Base-by-base conservation (phyloP, 192 early-diverging fungal genomes). In the Mortierella claussenii region DNA sequence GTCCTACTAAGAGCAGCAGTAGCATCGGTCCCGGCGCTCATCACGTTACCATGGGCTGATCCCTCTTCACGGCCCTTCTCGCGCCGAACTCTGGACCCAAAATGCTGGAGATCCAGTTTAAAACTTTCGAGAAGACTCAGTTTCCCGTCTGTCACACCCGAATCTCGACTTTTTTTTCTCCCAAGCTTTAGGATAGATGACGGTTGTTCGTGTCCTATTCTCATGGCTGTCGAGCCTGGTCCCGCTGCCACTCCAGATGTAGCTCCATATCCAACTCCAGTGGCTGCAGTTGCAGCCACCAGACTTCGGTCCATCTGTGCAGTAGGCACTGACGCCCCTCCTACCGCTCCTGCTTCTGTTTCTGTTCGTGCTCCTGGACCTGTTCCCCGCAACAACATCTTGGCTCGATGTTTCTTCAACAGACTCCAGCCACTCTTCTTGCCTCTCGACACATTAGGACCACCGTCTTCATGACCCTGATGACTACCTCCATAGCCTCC, bases 371-470 rank as follows among this genome's bases (percentile, higher is more conserved):
- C 15, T 1, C 52, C 32, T 1, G 32, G 21, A 1, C 45, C n/a
- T n/a, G n/a, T n/a, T n/a, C n/a, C n/a, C n/a, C n/a, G n/a, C n/a
- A n/a, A 20, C 7, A 34, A 8, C 2, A 59, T n/a, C 17, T 44
- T 51, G 0, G 54, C 18, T 3, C 62, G 37, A 6, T 47, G 55
- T 57, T 66, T 75, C 28, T 47, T 75, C 44, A 75, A 54, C 4
- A 60, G 24, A 58, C 51, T 55, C 70, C 70, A 75, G 11, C 70
- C 70, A 44, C 26, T 57, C n/a, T 46, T 46, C n/a, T n/a, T n/a
- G n/a, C n/a, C n/a, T n/a, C n/a, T n/a, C n/a, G n/a, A n/a, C n/a
- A n/a, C n/a, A n/a, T n/a, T n/a, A n/a, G n/a, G n/a, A n/a, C n/a
- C n/a, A n/a, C n/a, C n/a, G n/a, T n/a, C n/a, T n/a, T n/a, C n/a